Percentiles rank a stretch among this genome's conserved stretches.
Conservation (phyloP, 2,329 filamentous ascomycete species). For the Diplocarpon rosae region DNA sequence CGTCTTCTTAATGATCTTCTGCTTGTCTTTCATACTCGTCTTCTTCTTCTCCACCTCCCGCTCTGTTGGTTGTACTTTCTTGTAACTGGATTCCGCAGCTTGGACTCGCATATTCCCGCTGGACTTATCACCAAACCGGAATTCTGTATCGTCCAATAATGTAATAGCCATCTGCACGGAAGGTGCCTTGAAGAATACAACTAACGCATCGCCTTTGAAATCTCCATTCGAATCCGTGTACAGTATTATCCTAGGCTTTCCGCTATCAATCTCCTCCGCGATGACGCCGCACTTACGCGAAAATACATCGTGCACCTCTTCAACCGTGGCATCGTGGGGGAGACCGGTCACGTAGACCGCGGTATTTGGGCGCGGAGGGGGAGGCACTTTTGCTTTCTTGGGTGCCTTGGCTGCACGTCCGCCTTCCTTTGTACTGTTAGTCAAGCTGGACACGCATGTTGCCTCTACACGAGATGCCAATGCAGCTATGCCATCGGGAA, state of each 20-base stretch:
- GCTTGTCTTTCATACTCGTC: slow-evolving; percentile 56
- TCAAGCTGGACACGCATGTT: not conserved
- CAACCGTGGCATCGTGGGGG: slow-evolving; percentile 64
- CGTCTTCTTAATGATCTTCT: slow-evolving; percentile 83
- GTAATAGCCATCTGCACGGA: slow-evolving; percentile 80
- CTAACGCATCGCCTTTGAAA: slow-evolving; percentile 87
- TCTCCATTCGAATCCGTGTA: slow-evolving; percentile 71
- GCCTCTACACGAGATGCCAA: no score
- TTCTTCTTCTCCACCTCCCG: slow-evolving; percentile 33
- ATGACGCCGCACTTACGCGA: slow-evolving; percentile 79
- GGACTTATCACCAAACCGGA: slow-evolving; percentile 49
- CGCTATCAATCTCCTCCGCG: slow-evolving; percentile 85
- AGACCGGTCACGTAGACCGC: slow-evolving; percentile 88
- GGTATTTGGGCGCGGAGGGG: slow-evolving; percentile 54
- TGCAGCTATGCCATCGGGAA: no score
- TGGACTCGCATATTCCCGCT: slow-evolving; percentile 67
- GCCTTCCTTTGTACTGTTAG: slow-evolving; percentile 20
- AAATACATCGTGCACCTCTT: slow-evolving; percentile 77
- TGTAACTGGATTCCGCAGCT: slow-evolving; percentile 81
- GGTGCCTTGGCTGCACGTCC: slow-evolving; percentile 25
- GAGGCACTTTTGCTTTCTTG: slow-evolving; percentile 27
- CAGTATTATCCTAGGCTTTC: slow-evolving; percentile 81
- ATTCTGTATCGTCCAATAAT: slow-evolving; percentile 71
- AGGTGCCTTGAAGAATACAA: slow-evolving; percentile 92
- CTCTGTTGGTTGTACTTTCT: slow-evolving; percentile 64